Evolutionary conservation across 495 filamentous ascomycete species (phyloP), one percentile per base, ranked within the genome.

Genomic region (Podospora conica): DNA sequence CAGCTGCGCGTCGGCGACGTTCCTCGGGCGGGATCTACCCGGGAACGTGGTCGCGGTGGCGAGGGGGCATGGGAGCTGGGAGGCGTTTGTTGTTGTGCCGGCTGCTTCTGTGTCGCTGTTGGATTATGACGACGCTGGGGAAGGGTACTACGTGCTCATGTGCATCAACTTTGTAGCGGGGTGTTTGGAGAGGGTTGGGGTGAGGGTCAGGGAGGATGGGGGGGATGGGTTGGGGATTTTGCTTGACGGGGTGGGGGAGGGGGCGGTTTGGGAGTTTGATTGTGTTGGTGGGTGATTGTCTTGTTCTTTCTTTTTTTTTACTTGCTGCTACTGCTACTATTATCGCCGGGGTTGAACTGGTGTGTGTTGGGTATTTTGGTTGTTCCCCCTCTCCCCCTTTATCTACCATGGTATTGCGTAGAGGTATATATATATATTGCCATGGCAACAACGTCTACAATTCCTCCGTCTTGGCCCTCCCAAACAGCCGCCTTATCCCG

Each of bases 401-500:
- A 29, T 23, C 15, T 29, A 20, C 11, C 48, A 21, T 22, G 1
- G n/a, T 23, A 4, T 4, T 58, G 1, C 20, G n/a, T 31, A 7
- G n/a, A 24, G 28, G 27, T 33, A 21, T 33, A 40, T 2, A 61
- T 20, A 60, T 11, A 63, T n/a, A 31, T 10, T 25, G 25, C 25
- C 23, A 10, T 53, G 10, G 20, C 27, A 54, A 63, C 3, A 31
- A 29, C 10, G 27, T 53, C 25, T n/a, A 28, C 3, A 40, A 12
- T 9, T 61, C 57, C 18, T 66, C 64, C 1, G 63, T 23, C 61
- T 53, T 62, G 31, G 24, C 27, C 60, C 65, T 60, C 7, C 70
- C 66, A 65, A 76, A 76, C 1, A 76, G 62, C 62, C 69, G 66
- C 59, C 72, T 67, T 3, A 76, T 33, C 54, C 69, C 69, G 9